Evolutionary conservation across 805 yeast genomes (phyloP), one percentile per base, ranked within the genome.

Genomic region (Schwanniomyces polymorphus): DNA sequence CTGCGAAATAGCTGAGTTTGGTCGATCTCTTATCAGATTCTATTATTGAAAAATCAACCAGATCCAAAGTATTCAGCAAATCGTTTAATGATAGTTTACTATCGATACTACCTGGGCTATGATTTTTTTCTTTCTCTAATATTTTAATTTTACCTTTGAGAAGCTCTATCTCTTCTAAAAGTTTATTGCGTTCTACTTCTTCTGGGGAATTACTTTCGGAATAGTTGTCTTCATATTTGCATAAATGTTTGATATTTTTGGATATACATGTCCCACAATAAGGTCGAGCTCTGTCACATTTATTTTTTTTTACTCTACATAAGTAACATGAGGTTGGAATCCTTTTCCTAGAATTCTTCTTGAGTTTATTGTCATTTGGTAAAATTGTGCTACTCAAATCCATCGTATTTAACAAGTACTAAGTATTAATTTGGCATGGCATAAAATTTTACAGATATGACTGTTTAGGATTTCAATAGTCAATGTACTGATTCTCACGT

Each of bases 181-280:
- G 28, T 9, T 38, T 25, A 14, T 38, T 18, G 7, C 27, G 39
- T 37, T 21, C 27, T 21, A 25, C 14, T 4, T 4, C 26, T 14
- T 7, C 16, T 11, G 27, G 27, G 18, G n/a, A 23, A 21, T n/a
- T 26, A 4, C 8, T 18, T 21, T n/a, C 27, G 2, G n/a, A 25
- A 9, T 61, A 4, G n/a, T 40, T 34, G 45, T 74, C 72, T 17
- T 73, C 79, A 57, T 78, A 79, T 25, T 59, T 60, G 58, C 83
- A 80, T 4, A 66, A 52, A 45, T 65, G 59, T 4, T 65, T 64
- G 1, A 73, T 61, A 7, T 62, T 59, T 53, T 70, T 69, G 53
- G 58, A 58, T 1, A 63, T 52, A 58, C 79, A 74, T n/a, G 61
- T 53, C 1, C 65, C 54, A 49, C 79, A 69, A 11, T 21, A 14